Evolutionary conservation across 148 eudicot genomes (phyloP), one percentile per base, ranked within the genome.

Genomic region (Camellia lanceoleosa): DNA sequence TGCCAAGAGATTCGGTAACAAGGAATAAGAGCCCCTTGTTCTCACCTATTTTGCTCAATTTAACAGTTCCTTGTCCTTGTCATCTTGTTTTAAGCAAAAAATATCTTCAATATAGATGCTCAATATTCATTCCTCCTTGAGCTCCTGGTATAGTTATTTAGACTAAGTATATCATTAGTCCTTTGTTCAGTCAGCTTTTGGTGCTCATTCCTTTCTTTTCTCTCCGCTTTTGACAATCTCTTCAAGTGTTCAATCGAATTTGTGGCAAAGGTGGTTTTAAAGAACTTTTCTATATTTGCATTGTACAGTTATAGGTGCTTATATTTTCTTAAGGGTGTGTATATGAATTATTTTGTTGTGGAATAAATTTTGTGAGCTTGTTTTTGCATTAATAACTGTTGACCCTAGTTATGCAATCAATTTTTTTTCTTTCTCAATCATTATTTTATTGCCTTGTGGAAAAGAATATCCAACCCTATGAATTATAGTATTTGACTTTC

Each of bases 1-100:
- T 82, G 95, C 97, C 70, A 86, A 88, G 90, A 91, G 86, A 94
- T 96, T 89, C 81, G 97, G 94, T 90, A 96, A 92, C 97, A 92
- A 91, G 95, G 97, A 92, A 88, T 96, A 90, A 93, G 84, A 87
- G 72, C 78, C 89, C 89, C 89, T 85, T 88, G 92, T 89, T 82
- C 84, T 88, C 82, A 86, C 87, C 74, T 82, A 85, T 79, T 72
- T 85, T 84, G 85, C 83, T 86, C 83, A 82, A 78, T 85, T 82
- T 88, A 80, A 83, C 79, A 71, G 71, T 77, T 85, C 82, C 61
- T 78, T 82, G 81, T 85, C 84, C 82, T 77, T 86, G 74, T 55
- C 81, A 62, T 79, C 79, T 80, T 81, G 78, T 86, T 84, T 86
- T 83, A 82, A 81, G 83, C 4, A 54, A 73, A 81, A 85, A 75